Percentiles rank a stretch among this genome's conserved stretches.
Conservation (phyloP, 2,329 filamentous ascomycete species). For the Clarireedia monteithiana region DNA sequence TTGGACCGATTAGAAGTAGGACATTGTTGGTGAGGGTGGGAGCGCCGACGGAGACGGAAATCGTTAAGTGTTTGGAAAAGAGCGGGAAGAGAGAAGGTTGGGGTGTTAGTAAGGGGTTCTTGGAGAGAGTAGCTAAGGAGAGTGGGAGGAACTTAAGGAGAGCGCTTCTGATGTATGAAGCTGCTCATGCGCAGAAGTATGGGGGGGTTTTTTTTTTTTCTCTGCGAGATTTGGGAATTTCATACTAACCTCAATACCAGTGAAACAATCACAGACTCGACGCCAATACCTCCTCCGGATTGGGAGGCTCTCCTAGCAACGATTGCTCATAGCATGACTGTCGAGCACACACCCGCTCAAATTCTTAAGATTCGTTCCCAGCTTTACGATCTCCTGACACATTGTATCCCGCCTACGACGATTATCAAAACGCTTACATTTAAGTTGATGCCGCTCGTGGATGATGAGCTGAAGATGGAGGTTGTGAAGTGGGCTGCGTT, state of each 20-base stretch:
- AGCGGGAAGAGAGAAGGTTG: slow-evolving; percentile 76
- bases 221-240: slow-evolving; percentile 1
- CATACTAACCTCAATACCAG: slow-evolving; percentile 37
- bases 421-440: slow-evolving; percentile 94
- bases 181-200: slow-evolving; percentile 94
- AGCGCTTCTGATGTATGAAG: slow-evolving; percentile 93
- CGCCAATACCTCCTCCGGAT: slow-evolving; percentile 86
- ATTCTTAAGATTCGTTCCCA: slow-evolving; percentile 85
- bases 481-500: slow-evolving; percentile 95
- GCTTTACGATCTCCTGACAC: slow-evolving; percentile 93
- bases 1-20: slow-evolving; percentile 91
- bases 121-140: slow-evolving; percentile 79
- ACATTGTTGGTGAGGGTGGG: slow-evolving; percentile 88
- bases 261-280: slow-evolving; percentile 82
- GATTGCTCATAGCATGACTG: slow-evolving; percentile 88
- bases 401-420: slow-evolving; percentile 92
- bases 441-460: slow-evolving; percentile 79
- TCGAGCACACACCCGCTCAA: slow-evolving; percentile 82
- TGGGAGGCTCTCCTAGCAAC: slow-evolving; percentile 90
- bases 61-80: slow-evolving; percentile 65
- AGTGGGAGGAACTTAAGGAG: slow-evolving; percentile 85
- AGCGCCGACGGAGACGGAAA: slow-evolving; percentile 79
- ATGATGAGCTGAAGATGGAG: slow-evolving; percentile 83
- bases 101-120: slow-evolving; percentile 66
- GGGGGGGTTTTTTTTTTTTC: slow-evolving; percentile 32